Conservation (phyloP, 352 stramenopile species). For the Phytopythium sindhum region DNA sequence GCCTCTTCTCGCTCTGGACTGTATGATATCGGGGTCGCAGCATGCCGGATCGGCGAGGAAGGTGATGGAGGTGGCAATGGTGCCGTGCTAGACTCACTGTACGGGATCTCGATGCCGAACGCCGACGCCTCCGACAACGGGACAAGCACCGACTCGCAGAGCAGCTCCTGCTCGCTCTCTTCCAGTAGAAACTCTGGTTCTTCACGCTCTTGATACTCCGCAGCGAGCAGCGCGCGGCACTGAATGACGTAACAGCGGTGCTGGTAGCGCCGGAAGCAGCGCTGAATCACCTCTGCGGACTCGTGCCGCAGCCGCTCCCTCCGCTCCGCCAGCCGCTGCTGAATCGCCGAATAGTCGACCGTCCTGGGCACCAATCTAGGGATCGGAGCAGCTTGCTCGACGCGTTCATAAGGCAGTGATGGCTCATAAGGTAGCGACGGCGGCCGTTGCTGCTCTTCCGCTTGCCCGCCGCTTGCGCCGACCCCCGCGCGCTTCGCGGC, state of each 20-base stretch:
- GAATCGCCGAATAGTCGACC: not conserved
- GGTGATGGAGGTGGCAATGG: not conserved
- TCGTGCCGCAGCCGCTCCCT: conserved; percentile 4
- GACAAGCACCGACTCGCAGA: conserved; percentile 22
- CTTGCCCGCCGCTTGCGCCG: not conserved
- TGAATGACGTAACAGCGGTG: not conserved
- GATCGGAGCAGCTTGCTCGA: not conserved
- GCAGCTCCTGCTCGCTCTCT: conserved; percentile 17
- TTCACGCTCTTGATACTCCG: not conserved
- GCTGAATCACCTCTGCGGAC: not conserved
- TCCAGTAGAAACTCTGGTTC: not conserved
- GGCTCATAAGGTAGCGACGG: not conserved
- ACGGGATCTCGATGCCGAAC: not conserved
- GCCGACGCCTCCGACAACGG: not conserved
- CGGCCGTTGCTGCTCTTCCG: not conserved
- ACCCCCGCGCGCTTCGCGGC: not conserved
- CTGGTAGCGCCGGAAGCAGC: conserved; percentile 4
- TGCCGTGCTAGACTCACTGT: not conserved
- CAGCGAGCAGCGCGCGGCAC: not conserved
- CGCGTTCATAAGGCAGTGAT: not conserved
- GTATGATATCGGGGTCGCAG: not conserved
- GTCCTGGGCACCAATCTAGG: not conserved
- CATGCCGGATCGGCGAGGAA: not conserved
- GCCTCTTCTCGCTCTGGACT: not conserved
- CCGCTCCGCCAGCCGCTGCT: not conserved